A percentile compares a stretch with the other conserved stretches of the same genome.
phyloP scores from a whole-genome alignment of 345 rosid species.

The Trapa bicornis region DNA sequence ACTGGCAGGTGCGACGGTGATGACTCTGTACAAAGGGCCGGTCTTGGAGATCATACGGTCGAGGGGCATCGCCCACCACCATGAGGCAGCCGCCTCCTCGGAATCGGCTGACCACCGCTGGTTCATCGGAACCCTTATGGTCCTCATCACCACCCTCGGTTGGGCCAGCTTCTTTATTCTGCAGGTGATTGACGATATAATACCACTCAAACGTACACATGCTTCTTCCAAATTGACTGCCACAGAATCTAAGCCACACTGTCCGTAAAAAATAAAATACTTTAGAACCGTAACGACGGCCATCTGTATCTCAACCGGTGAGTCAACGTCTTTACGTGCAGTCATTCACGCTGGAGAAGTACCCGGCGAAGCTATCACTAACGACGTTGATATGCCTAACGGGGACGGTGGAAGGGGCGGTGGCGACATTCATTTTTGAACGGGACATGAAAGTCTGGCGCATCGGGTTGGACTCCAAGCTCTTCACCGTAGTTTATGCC shows the following conservation, averaged over 20 bases:
- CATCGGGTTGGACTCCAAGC: conserved; percentile 61
- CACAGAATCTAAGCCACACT: too few species aligned
- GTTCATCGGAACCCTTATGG: conserved; percentile 54
- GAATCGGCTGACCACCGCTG: conserved; percentile 39
- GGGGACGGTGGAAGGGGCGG: conserved; percentile 54
- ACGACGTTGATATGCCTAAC: conserved; percentile 56
- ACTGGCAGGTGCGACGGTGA: conserved; percentile 76
- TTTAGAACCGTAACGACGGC: too few species aligned
- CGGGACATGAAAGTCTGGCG: conserved; percentile 63
- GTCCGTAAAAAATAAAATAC: too few species aligned
- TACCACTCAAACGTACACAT: too few species aligned
- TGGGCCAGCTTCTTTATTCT: conserved; percentile 82
- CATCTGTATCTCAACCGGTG: too few species aligned
- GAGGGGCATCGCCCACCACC: conserved; percentile 26
- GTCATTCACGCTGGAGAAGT: conserved; percentile 61
- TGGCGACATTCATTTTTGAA: conserved; percentile 45
- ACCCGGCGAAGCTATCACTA: conserved; percentile 91
- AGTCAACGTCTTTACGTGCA: conserved; percentile 9
- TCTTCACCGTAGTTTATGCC: conserved; percentile 69
- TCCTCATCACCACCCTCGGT: conserved; percentile 41
- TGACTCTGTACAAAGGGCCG: conserved; percentile 92
- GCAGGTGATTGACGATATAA: conserved; percentile 28
- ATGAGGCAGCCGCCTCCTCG: conserved; percentile 11
- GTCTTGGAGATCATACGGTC: conserved; percentile 32
- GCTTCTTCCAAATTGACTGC: too few species aligned